phyloP scores from a whole-genome alignment of 1,284 basidiomycete species.

The Ceratobasidium sp. region DNA sequence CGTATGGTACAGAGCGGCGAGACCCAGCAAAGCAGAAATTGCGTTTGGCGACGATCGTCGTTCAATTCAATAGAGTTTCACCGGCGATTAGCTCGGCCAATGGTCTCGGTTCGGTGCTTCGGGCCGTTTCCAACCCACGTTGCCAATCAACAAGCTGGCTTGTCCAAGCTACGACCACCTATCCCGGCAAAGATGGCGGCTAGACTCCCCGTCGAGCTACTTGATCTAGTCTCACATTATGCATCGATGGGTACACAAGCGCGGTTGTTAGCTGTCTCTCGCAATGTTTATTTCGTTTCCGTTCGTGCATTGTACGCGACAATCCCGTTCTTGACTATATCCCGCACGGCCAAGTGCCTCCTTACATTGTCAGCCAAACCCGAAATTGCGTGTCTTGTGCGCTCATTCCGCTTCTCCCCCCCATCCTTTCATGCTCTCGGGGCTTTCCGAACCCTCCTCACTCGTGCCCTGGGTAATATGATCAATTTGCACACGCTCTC shows the following conservation, averaged over 20 bases:
- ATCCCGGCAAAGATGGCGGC: background rate
- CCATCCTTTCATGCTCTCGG: background rate
- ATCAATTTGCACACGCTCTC: conserved; percentile 6
- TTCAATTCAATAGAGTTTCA: no score
- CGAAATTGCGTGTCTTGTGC: conserved; percentile 8
- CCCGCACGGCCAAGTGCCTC: conserved; percentile 11
- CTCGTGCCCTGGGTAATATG: conserved; percentile 19
- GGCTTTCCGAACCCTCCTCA: background rate
- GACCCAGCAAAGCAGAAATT: no score
- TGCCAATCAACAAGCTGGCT: no score
- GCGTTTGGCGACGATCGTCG: no score
- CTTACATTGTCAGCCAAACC: background rate
- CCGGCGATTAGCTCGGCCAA: no score
- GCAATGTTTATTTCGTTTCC: background rate
- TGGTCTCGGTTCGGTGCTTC: no score
- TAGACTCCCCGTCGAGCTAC: conserved; percentile 15
- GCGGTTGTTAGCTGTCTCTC: background rate
- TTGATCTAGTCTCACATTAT: conserved; percentile 1
- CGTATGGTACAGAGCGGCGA: no score
- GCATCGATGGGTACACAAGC: background rate
- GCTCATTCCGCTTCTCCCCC: background rate
- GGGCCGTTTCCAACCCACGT: no score
- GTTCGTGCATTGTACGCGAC: conserved; percentile 10
- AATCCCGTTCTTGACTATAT: background rate
- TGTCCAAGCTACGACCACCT: background rate